These are phyloP conservation scores for Fomitopsis pulvina DNA, from an alignment of 768 basidiomycete species.

Conservation along the genomic window DNA sequence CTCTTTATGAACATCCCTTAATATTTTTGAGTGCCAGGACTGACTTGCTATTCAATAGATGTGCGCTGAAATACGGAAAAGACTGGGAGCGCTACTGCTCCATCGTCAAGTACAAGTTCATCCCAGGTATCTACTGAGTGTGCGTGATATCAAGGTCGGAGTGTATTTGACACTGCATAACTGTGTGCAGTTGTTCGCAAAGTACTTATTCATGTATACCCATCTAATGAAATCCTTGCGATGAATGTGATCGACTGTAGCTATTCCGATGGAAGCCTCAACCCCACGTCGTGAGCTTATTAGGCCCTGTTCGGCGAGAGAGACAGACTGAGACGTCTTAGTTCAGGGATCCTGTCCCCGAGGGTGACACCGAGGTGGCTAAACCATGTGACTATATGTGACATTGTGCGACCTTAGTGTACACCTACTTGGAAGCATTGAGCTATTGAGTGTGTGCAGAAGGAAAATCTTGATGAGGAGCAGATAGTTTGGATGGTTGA, in stretches of 20 bases:
- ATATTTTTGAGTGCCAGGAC: not conserved
- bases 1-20: not conserved
- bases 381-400: too few relatives aligned
- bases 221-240: not conserved
- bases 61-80: slow-evolving; percentile 86
- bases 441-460: too few relatives aligned
- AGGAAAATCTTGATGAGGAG: too few relatives aligned
- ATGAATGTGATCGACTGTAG: not conserved
- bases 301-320: too few relatives aligned
- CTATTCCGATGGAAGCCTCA: not conserved
- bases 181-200: too few relatives aligned
- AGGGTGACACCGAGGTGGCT: too few relatives aligned
- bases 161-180: not conserved
- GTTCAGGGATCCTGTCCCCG: too few relatives aligned
- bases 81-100: slow-evolving; percentile 91
- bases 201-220: not conserved
- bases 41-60: slow-evolving; percentile 34
- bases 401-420: too few relatives aligned
- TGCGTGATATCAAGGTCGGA: not conserved
- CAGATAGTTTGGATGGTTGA: not conserved
- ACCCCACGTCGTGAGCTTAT: not conserved
- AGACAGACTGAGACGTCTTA: too few relatives aligned
- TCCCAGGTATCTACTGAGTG: slow-evolving; percentile 74
- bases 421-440: too few relatives aligned
- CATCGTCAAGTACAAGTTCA: slow-evolving; percentile 86